Percentiles rank a stretch among this genome's conserved stretches.
Conservation (phyloP, 768 basidiomycete genomes). For the Rhodotorula babjevae region DNA sequence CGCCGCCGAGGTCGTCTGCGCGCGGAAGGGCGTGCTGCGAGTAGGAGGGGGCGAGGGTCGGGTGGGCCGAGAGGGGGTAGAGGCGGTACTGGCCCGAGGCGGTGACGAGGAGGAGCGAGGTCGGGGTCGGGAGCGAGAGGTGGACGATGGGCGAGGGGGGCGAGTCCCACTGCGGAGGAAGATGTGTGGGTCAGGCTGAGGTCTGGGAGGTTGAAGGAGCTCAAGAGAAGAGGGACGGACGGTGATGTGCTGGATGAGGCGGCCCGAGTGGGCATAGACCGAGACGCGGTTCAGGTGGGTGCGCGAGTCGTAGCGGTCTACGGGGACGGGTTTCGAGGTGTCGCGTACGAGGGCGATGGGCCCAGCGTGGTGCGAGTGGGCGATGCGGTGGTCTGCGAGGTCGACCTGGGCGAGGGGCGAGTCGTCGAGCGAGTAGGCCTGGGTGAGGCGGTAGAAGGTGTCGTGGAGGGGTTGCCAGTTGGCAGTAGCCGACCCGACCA, state of each 20-base stretch:
- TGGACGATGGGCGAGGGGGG: conserved; percentile 63
- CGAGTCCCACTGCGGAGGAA: background rate
- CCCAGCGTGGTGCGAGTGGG: conserved; percentile 79
- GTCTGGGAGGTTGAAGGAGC: too few relatives aligned
- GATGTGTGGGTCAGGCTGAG: too few relatives aligned
- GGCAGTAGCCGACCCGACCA: conserved; percentile 55
- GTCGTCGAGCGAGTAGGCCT: conserved; percentile 65
- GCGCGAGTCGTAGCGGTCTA: conserved; percentile 50
- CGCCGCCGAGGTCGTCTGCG: conserved; percentile 66
- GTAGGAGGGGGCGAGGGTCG: conserved; percentile 54
- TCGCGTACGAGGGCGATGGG: conserved; percentile 89
- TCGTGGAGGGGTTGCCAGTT: conserved; percentile 80
- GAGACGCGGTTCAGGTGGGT: conserved; percentile 62
- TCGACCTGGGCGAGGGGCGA: conserved; percentile 63
- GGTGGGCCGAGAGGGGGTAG: conserved; percentile 51
- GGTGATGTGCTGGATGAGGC: conserved; percentile 50
- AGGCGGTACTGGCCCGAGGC: conserved; percentile 88
- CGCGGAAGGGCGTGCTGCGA: conserved; percentile 75
- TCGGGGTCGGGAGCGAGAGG: conserved; percentile 53
- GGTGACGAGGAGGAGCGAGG: conserved; percentile 75
- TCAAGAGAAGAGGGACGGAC: too few relatives aligned
- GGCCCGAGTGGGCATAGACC: conserved; percentile 79
- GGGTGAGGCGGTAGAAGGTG: conserved; percentile 72
- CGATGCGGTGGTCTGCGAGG: conserved; percentile 70
- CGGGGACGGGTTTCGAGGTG: conserved; percentile 67